These are phyloP conservation scores for Lasiosphaeris hirsuta DNA, from an alignment of 495 filamentous ascomycete species.

Conservation along the genomic window DNA sequence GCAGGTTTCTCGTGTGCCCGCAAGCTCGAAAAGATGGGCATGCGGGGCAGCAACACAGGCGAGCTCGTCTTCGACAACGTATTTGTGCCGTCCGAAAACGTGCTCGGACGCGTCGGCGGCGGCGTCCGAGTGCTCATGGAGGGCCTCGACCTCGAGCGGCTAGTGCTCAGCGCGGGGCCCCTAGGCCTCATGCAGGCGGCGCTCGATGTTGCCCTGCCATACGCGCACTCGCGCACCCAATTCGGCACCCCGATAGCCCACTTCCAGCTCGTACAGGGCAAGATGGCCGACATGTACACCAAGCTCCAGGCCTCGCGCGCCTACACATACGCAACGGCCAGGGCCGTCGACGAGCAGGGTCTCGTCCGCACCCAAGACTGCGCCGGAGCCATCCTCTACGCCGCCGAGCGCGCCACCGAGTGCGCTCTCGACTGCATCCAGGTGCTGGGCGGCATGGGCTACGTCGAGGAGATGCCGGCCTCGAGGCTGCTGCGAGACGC, in stretches of 20 bases:
- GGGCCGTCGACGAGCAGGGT: conserved; percentile 67
- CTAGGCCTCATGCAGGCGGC: conserved; percentile 93
- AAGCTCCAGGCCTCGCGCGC: conserved; percentile 77
- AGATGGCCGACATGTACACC: conserved; percentile 96
- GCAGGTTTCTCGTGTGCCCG: conserved; percentile 80
- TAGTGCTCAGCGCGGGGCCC: conserved; percentile 89
- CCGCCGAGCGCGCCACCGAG: conserved; percentile 89
- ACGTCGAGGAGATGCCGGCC: conserved; percentile 91
- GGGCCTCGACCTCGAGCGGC: conserved; percentile 87
- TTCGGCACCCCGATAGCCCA: conserved; percentile 85
- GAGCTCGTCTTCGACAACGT: conserved; percentile 91
- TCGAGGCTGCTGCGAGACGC: conserved; percentile 79
- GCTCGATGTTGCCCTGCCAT: conserved; percentile 83
- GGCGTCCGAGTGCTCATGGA: conserved; percentile 95
- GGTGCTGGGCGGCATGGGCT: conserved; percentile 91
- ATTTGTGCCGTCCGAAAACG: conserved; percentile 78
- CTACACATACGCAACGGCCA: conserved; percentile 78
- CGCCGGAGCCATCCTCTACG: conserved; percentile 90
- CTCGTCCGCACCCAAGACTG: conserved; percentile 82
- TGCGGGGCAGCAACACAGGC: conserved; percentile 95
- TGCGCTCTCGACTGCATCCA: conserved; percentile 89
- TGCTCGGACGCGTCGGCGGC: conserved; percentile 74
- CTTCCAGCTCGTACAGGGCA: conserved; percentile 91
- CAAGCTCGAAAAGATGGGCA: conserved; percentile 97
- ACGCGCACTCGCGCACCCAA: conserved; percentile 84